Evolutionary conservation across 23 red algal genomes (phyloP), one percentile per base, ranked within the genome.

Genomic region (Gracilaria domingensis): DNA sequence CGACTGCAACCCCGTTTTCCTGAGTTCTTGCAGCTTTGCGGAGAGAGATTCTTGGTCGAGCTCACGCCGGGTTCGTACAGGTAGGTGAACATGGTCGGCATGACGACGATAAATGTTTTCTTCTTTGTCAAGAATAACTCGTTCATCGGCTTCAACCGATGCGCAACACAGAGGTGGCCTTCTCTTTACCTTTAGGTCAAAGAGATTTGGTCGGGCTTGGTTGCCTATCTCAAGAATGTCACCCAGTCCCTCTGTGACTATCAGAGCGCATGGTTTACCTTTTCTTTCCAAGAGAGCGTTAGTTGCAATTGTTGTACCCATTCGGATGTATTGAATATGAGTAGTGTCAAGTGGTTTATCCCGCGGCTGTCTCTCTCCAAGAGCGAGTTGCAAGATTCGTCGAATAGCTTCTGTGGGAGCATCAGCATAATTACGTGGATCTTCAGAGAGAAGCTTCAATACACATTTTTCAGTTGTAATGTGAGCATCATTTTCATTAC

Each of bases 231-330:
- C 56, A 56, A 99, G 80, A 42, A 96, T 65, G 84, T 94, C 94
- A 30, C 66, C 32, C 13, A 99, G 77, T 45, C 97, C 97, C 48
- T 79, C 80, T 44, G 94, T 96, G 24, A 91, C 79, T 55, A 99
- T 75, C 36, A 99, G 67, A 20, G 82, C 80, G 47, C 81, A 86
- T 14, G 81, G 86, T 79, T 96, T 91, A 4, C 97, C 97, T 16
- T 95, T 86, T 36, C 97, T 84, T 55, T 99, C 97, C 11, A 99
- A 86, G 26, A 99, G 84, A 55, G 93, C 94, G 45, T 99, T 99
- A 24, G 97, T 99, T 16, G 97, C 97, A 60, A 99, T 90, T 2
- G 97, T 99, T 21, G 97, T 99, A 5, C 94, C 97, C 97, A 99
- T 99, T 37, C 97, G 94, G 75, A 99, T 96, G 66, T 37, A 94